These are phyloP conservation scores for Fusarium sacchari DNA, from an alignment of 2,329 filamentous ascomycete species.

Conservation along the genomic window DNA sequence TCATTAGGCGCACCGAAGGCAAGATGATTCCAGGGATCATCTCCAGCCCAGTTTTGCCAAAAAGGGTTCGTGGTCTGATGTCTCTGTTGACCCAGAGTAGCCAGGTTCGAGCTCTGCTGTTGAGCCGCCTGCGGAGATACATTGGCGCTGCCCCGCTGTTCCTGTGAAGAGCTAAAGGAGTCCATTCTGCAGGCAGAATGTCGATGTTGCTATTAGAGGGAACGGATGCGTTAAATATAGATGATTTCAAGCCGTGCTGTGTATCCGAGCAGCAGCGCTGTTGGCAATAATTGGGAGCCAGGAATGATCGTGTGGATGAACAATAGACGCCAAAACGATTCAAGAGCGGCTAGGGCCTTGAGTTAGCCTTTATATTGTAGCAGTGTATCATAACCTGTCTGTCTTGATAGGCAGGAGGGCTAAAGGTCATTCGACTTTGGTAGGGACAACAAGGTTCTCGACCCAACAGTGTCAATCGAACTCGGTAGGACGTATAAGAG, in stretches of 20 bases:
- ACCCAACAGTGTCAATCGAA: background rate
- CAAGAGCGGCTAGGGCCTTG: background rate
- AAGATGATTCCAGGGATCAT: constrained; percentile 58
- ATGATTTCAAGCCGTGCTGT: constrained; percentile 1
- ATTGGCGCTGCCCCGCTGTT: background rate
- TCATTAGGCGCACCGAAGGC: constrained; percentile 36
- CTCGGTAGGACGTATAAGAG: background rate
- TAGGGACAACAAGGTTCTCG: background rate
- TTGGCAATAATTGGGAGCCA: background rate
- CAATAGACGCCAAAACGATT: background rate
- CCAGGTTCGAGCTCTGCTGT: constrained; percentile 16
- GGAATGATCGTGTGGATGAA: background rate
- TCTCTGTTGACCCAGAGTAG: constrained; percentile 8
- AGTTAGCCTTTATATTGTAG: constrained; percentile 1
- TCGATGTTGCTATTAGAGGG: background rate
- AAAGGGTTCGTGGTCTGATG: constrained; percentile 4
- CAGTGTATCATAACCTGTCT: background rate
- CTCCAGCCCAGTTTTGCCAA: constrained; percentile 40
- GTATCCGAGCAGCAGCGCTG: background rate
- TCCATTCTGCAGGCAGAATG: constrained; percentile 8
- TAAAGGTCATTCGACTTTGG: background rate
- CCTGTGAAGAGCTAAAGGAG: constrained; percentile 13
- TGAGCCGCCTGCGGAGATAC: constrained; percentile 11
- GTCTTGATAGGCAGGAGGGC: background rate
- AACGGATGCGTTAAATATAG: background rate